Percentiles rank a stretch among this genome's conserved stretches.
Evolutionary conservation across 1,139 yeast genomes (phyloP).

Genomic region (Pichia kudriavzevii): DNA sequence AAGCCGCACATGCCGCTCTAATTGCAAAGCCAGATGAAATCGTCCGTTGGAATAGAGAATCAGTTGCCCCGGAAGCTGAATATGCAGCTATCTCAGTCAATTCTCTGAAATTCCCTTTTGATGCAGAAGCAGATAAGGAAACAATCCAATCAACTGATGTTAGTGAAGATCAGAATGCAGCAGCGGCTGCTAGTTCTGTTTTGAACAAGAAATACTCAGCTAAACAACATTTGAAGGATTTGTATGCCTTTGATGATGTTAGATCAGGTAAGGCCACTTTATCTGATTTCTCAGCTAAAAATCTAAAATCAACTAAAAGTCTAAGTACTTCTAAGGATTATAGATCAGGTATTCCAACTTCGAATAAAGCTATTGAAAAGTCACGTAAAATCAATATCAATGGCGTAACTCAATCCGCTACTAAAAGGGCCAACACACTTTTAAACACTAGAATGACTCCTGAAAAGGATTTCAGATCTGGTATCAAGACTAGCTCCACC

Average conservation of each 20-base stretch:
- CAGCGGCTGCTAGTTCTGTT: conserved; percentile 27
- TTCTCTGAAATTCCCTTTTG: conserved; percentile 23
- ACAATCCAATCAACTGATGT: conserved; percentile 21
- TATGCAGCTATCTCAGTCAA: conserved; percentile 33
- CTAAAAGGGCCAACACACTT: conserved; percentile 34
- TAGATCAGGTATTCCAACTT: conserved; percentile 36
- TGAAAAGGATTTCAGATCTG: conserved; percentile 11
- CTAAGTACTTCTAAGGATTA: conserved; percentile 17
- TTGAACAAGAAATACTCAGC: conserved; percentile 20
- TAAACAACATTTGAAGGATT: conserved; percentile 28
- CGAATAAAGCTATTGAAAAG: conserved; percentile 32
- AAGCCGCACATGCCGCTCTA: conserved; percentile 59
- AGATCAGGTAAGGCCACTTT: conserved; percentile 33
- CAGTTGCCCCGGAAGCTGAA: conserved; percentile 33
- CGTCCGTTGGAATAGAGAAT: conserved; percentile 39
- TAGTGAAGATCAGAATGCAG: conserved; percentile 23
- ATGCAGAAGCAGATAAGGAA: conserved; percentile 3
- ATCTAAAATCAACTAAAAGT: conserved; percentile 15
- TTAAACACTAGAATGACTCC: conserved; percentile 37
- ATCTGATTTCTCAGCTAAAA: conserved; percentile 22
- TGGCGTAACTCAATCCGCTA: conserved; percentile 32
- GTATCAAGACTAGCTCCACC: conserved; percentile 11
- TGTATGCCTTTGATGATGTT: conserved; percentile 35
- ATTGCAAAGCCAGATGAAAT: conserved; percentile 45
- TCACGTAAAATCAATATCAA: conserved; percentile 28